These are phyloP conservation scores for Croton setiger DNA, from an alignment of 441 rosid species.

Conservation along the genomic window DNA sequence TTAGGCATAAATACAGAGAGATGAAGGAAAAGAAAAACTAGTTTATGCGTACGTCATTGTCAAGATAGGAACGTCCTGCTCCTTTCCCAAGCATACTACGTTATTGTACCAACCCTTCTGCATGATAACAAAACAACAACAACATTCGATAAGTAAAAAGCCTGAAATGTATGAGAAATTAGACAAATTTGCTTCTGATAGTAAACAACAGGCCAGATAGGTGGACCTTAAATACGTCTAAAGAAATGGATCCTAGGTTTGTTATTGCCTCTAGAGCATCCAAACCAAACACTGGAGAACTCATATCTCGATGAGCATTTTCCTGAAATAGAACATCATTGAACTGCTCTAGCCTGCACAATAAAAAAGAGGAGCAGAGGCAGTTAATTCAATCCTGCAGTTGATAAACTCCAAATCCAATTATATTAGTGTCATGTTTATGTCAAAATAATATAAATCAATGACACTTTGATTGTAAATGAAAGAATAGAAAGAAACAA, in stretches of 20 bases:
- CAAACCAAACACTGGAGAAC: conserved; percentile 51
- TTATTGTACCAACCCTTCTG: conserved; percentile 76
- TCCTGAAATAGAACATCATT: conserved; percentile 86
- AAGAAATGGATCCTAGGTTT: conserved; percentile 41
- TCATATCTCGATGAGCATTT: conserved; percentile 39
- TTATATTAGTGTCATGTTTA: neutral
- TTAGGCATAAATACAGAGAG: neutral
- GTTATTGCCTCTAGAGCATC: conserved; percentile 36
- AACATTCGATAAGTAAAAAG: neutral
- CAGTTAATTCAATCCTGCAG: neutral
- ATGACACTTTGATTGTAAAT: conserved; percentile 2
- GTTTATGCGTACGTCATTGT: conserved; percentile 67
- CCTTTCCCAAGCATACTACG: conserved; percentile 70
- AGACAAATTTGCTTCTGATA: neutral
- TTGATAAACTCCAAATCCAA: neutral
- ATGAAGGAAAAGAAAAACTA: neutral
- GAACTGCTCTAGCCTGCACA: conserved; percentile 87
- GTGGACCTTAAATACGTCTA: conserved; percentile 66
- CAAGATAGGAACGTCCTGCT: conserved; percentile 53
- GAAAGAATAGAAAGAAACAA: conserved; percentile 17
- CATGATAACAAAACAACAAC: conserved; percentile 6
- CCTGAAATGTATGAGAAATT: neutral
- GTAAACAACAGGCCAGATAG: neutral
- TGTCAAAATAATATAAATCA: conserved; percentile 8
- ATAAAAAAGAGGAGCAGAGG: neutral